Conservation (phyloP, 176 grass and related monocot species). For the Oryza coarctata region DNA sequence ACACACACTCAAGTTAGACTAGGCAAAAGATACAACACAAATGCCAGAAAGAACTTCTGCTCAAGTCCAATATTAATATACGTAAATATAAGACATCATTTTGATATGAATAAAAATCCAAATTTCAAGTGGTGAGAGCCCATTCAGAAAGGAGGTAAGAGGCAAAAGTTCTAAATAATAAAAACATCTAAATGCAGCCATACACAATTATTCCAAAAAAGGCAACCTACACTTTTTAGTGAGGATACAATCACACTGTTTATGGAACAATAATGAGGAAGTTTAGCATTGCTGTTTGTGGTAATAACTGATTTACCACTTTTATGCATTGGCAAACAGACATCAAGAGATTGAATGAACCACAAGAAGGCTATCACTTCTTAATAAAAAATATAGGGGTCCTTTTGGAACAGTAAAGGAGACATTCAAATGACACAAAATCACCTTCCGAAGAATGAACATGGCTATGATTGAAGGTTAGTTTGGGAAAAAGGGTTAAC, state of each 20-base stretch:
- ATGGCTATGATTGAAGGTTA: neutral
- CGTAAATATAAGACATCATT: slow-evolving; percentile 24
- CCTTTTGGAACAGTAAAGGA: neutral
- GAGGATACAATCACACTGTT: neutral
- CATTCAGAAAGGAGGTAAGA: neutral
- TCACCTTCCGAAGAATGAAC: neutral
- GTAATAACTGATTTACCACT: slow-evolving; percentile 13
- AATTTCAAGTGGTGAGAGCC: neutral
- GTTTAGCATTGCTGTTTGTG: neutral
- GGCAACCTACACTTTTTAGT: neutral
- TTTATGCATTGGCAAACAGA: slow-evolving; percentile 10
- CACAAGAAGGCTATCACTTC: neutral
- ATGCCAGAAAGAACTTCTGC: neutral
- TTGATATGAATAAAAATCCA: neutral
- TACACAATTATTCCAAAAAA: neutral
- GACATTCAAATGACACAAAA: neutral
- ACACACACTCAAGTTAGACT: neutral
- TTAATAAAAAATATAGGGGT: slow-evolving; percentile 1
- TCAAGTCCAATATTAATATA: slow-evolving; percentile 17
- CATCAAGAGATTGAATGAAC: slow-evolving; percentile 9
- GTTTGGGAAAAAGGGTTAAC: neutral
- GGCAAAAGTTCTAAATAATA: neutral
- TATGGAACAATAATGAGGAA: neutral
- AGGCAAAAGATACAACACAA: slow-evolving; percentile 9
- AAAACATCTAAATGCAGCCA: slow-evolving; percentile 3